These are phyloP conservation scores for Nemania abortiva DNA, from an alignment of 2,329 filamentous ascomycete species.

Conservation along the genomic window DNA sequence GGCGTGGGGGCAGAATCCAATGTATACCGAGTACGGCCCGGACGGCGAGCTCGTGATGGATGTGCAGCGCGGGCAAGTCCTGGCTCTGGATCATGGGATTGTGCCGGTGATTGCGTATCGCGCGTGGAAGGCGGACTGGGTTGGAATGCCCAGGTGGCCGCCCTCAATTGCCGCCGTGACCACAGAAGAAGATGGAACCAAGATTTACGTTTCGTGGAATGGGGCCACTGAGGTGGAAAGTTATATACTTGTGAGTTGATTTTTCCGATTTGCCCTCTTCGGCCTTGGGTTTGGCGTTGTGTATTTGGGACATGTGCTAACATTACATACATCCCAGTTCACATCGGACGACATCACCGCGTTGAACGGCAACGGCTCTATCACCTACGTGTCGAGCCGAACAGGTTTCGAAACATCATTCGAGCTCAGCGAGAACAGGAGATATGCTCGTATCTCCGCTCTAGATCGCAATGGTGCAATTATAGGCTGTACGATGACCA, in stretches of 20 bases:
- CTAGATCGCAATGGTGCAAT: slow-evolving; percentile 25
- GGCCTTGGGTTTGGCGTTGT: not conserved
- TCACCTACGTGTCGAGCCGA: slow-evolving; percentile 17
- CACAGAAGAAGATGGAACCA: not conserved
- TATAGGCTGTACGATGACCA: slow-evolving; percentile 27
- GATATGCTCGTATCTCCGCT: slow-evolving; percentile 30
- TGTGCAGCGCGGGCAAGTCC: slow-evolving; percentile 35
- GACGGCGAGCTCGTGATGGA: slow-evolving; percentile 36
- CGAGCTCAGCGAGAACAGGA: not conserved
- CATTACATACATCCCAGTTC: slow-evolving; percentile 8
- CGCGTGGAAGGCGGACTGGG: slow-evolving; percentile 32
- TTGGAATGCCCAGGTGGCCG: slow-evolving; percentile 29
- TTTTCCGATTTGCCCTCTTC: not conserved
- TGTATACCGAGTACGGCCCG: slow-evolving; percentile 34
- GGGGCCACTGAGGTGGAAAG: slow-evolving; percentile 32
- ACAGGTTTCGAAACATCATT: slow-evolving; percentile 36
- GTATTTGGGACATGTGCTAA: not conserved
- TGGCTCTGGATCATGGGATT: slow-evolving; percentile 34
- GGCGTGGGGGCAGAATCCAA: slow-evolving; percentile 39
- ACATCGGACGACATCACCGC: slow-evolving; percentile 16
- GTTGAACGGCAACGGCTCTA: slow-evolving; percentile 24
- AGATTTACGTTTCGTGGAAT: slow-evolving; percentile 33
- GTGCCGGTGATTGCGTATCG: slow-evolving; percentile 32
- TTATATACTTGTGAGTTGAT: slow-evolving; percentile 25
- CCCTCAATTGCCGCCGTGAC: slow-evolving; percentile 23